Base-by-base conservation (phyloP, 1,284 basidiomycete species). In the Lentinula novae-zelandiae region DNA sequence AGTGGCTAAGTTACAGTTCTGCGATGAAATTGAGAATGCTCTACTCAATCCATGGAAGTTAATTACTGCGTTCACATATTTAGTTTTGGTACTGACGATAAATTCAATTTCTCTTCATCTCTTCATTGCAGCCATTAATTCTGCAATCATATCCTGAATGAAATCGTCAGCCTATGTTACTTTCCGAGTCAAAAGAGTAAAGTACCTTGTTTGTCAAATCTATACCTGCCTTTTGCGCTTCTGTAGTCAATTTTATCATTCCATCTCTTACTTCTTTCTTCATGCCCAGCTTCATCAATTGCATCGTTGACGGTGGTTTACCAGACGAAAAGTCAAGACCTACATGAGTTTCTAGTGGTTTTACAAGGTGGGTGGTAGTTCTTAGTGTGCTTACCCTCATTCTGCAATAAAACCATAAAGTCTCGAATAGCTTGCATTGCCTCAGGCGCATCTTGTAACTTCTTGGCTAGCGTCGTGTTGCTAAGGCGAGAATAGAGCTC, bases 141-240 rank as follows among this genome's bases (percentile, higher is more conserved):
- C 73, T 51, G 66, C 67, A 62, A 78, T 63, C 33, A 72, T 67
- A 15, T 75, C 70, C 75, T 75, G 57, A 17, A 33, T 39, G 34
- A 39, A 50, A 44, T 9, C 2, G 7, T 50, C 31, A 50, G 27
- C 33, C 15, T 34, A 5, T 13, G 5, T 50, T 33, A 50, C 20
- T 50, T 15, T 6, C 31, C n/a, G 10, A 50, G 3, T 10, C 20
- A 3, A 22, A 44, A 34, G 15, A 17, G 56, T 13, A 50, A 72
- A 70, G 10, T 56, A 78, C 82, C 71, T 78, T 71, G 39, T 76
- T 73, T 40, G 70, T 74, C 44, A 85, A 57, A 67, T 87, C 80
- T 17, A 89, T 70, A 0, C 85, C 87, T 40, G 83, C 84, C 48
- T 83, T 84, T 60, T 81, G 72, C 64, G 89, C 70, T 62, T 82